phyloP scores from a whole-genome alignment of 345 rosid genomes.

The Eucalyptus curtisii region DNA sequence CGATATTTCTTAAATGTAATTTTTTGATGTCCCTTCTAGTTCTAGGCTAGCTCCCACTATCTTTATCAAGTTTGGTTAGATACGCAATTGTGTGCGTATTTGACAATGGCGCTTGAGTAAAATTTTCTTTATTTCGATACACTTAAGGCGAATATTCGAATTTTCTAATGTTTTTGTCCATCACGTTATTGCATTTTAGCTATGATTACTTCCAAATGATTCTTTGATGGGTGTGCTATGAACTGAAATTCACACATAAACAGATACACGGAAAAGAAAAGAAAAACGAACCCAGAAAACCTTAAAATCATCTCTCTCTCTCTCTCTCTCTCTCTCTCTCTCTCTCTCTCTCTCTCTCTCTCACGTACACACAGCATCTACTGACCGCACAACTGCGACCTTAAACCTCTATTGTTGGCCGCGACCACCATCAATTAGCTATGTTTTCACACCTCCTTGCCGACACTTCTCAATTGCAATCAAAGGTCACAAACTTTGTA shows the following conservation, averaged over 20 bases:
- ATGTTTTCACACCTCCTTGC: not conserved
- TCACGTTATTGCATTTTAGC: not conserved
- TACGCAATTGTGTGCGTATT: not conserved
- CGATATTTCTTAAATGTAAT: not conserved
- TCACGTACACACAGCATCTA: not conserved
- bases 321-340: no score
- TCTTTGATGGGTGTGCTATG: not conserved
- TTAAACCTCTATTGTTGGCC: not conserved
- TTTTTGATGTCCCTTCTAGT: not conserved
- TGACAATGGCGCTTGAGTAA: not conserved
- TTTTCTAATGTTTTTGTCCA: not conserved
- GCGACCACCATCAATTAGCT: not conserved
- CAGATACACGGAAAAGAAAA: not conserved
- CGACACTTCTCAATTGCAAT: not conserved
- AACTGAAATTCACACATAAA: not conserved
- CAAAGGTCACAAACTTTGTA: not conserved
- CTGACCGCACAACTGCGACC: not conserved
- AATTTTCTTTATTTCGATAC: not conserved
- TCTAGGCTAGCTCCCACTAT: not conserved
- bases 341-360: no score
- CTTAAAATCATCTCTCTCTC: not conserved
- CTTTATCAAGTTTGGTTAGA: not conserved
- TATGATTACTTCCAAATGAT: not conserved
- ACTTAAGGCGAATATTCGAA: no score
- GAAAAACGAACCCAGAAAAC: not conserved